Conservation (phyloP, 257 asterid genomes). For the Coffea eugenioides region DNA sequence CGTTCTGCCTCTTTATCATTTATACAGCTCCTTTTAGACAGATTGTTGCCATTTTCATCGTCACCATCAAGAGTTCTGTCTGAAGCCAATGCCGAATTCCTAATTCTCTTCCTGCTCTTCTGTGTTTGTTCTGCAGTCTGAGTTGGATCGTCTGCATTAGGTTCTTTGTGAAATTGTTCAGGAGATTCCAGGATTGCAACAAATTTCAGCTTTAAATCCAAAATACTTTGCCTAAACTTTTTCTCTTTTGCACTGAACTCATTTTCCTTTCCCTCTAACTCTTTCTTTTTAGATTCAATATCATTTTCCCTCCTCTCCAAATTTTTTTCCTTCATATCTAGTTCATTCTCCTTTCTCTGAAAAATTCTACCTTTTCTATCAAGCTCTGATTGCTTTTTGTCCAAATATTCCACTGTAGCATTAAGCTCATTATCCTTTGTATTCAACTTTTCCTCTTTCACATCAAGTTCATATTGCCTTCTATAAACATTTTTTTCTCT, state of each 20-base stretch:
- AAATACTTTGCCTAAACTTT: slow-evolving; percentile 26
- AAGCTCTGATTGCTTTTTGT: background rate
- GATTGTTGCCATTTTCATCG: background rate
- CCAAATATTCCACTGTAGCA: background rate
- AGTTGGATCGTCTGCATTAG: background rate
- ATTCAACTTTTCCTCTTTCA: background rate
- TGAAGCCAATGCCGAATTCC: background rate
- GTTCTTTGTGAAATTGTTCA: background rate
- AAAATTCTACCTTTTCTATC: background rate
- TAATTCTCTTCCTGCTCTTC: background rate
- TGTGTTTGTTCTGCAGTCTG: background rate
- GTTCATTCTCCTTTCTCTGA: background rate
- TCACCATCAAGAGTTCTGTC: background rate
- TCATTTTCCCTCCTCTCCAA: background rate
- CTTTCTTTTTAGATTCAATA: background rate
- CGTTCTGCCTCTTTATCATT: background rate
- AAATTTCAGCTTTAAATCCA: slow-evolving; percentile 27
- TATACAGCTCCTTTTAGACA: background rate
- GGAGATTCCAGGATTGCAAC: background rate
- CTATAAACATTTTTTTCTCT: background rate
- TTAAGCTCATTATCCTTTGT: background rate
- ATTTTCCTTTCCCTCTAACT: background rate
- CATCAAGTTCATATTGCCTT: background rate
- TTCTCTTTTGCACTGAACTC: background rate
- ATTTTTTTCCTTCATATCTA: slow-evolving; percentile 7